A percentile compares a stretch with the other conserved stretches of the same genome.
phyloP scores from a whole-genome alignment of 2,329 filamentous ascomycete species.

The Colletotrichum eleusines region DNA sequence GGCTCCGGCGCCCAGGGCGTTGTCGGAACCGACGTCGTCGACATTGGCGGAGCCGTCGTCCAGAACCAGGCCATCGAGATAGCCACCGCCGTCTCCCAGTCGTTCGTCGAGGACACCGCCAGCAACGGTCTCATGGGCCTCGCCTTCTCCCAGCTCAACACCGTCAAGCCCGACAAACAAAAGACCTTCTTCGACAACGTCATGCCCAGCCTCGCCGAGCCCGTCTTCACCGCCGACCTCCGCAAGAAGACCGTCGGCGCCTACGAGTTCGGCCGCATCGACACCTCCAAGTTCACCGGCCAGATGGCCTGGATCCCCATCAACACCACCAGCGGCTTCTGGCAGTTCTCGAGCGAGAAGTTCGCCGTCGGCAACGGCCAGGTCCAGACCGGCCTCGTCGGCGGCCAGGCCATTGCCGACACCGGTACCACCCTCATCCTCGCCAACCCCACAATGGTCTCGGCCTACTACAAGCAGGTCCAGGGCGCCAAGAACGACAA shows the following conservation, averaged over 20 bases:
- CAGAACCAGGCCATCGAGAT: slow-evolving; percentile 75
- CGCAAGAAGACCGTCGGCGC: slow-evolving; percentile 69
- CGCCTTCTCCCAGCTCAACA: slow-evolving; percentile 74
- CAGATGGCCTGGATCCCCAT: slow-evolving; percentile 71
- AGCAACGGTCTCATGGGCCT: slow-evolving; percentile 79
- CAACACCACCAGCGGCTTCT: slow-evolving; percentile 74
- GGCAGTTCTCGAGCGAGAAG: slow-evolving; percentile 71
- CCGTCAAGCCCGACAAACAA: slow-evolving; percentile 70
- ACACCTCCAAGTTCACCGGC: slow-evolving; percentile 72
- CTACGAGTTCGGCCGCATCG: slow-evolving; percentile 82
- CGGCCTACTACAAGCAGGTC: slow-evolving; percentile 63
- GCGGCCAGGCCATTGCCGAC: slow-evolving; percentile 65
- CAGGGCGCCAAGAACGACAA: slow-evolving; percentile 56
- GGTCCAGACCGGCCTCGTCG: slow-evolving; percentile 50
- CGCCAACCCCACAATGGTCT: slow-evolving; percentile 64
- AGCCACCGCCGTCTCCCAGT: slow-evolving; percentile 67
- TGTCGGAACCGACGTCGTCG: slow-evolving; percentile 77
- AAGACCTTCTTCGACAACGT: slow-evolving; percentile 83
- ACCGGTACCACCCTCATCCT: slow-evolving; percentile 74
- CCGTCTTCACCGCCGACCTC: slow-evolving; percentile 79
- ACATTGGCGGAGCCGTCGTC: slow-evolving; percentile 74
- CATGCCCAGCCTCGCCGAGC: slow-evolving; percentile 68
- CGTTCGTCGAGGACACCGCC: slow-evolving; percentile 69
- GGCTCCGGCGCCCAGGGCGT: slow-evolving; percentile 70
- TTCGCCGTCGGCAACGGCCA: slow-evolving; percentile 65